Percentiles rank a stretch among this genome's conserved stretches.
Conservation (phyloP, 2,329 filamentous ascomycete species). For the Aspergillus novoparasiticus region DNA sequence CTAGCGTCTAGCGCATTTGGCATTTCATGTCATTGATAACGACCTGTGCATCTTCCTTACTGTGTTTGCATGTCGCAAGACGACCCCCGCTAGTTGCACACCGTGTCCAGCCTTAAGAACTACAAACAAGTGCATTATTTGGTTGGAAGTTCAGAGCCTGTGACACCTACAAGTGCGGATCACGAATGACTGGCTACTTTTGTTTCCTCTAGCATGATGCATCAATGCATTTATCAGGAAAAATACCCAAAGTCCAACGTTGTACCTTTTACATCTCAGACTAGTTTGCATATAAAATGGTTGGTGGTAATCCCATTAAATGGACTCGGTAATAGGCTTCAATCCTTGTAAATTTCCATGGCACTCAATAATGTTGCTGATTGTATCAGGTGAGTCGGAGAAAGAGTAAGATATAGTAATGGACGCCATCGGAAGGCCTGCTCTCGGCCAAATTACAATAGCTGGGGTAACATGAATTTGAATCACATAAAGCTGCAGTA, state of each 20-base stretch:
- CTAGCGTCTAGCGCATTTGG: constrained; percentile 39
- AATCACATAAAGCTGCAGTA: constrained; percentile 14
- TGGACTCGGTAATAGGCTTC: not conserved
- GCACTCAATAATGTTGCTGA: not conserved
- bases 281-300: not conserved
- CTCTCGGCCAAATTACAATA: constrained; percentile 1
- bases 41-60: constrained; percentile 28
- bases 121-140: constrained; percentile 18
- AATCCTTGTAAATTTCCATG: not conserved
- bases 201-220: constrained; percentile 8
- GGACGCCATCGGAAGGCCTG: not conserved
- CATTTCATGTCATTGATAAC: constrained; percentile 24
- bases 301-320: not conserved
- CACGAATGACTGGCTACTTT: constrained; percentile 21
- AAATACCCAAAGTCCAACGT: constrained; percentile 7
- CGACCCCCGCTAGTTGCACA: constrained; percentile 20
- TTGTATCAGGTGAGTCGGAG: not conserved
- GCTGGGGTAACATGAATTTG: constrained; percentile 1
- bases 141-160: constrained; percentile 11
- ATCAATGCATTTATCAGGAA: constrained; percentile 3
- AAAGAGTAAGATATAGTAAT: not conserved
- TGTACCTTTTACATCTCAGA: not conserved
- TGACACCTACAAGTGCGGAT: constrained; percentile 21
- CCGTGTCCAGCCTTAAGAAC: constrained; percentile 19
- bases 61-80: constrained; percentile 29